Evolutionary conservation across 129 eudicot genomes (phyloP).

Genomic region (Helianthus tuberosus): DNA sequence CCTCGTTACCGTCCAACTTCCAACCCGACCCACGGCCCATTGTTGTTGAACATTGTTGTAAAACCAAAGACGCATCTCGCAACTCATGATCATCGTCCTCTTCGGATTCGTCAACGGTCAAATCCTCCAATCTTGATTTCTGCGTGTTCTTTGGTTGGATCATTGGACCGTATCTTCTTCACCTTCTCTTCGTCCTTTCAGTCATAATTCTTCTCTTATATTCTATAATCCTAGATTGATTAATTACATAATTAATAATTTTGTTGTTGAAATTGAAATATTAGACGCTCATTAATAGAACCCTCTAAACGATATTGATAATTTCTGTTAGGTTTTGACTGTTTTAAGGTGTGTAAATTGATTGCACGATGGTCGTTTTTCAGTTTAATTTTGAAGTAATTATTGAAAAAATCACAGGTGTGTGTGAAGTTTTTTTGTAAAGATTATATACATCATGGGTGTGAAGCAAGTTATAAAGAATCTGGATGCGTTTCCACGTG

Average conservation of each 20-base stretch:
- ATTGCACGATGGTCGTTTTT: slow-evolving; percentile 1
- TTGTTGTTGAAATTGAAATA: not conserved
- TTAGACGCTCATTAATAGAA: not conserved
- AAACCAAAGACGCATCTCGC: slow-evolving; percentile 18
- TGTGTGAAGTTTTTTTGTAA: slow-evolving; percentile 13
- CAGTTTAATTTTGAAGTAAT: not conserved
- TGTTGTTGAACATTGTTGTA: not conserved
- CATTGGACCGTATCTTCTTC: not conserved
- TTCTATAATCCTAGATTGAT: not conserved
- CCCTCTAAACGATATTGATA: slow-evolving; percentile 9
- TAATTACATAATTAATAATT: slow-evolving; percentile 11
- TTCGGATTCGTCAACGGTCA: slow-evolving; percentile 36
- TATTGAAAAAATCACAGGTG: slow-evolving; percentile 18
- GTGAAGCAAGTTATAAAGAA: slow-evolving; percentile 76
- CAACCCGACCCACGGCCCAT: too few species aligned
- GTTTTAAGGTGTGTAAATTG: slow-evolving; percentile 5
- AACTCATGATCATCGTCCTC: slow-evolving; percentile 31
- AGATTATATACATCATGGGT: slow-evolving; percentile 49
- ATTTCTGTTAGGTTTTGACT: slow-evolving; percentile 19
- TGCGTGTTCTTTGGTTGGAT: slow-evolving; percentile 25
- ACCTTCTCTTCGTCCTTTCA: not conserved
- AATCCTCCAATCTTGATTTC: slow-evolving; percentile 27
- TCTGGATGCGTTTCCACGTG: slow-evolving; percentile 94
- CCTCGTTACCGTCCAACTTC: too few species aligned
- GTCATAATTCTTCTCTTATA: slow-evolving; percentile 17